phyloP scores from a whole-genome alignment of 192 early-diverging fungal genomes.

The Mortierella hygrophila region DNA sequence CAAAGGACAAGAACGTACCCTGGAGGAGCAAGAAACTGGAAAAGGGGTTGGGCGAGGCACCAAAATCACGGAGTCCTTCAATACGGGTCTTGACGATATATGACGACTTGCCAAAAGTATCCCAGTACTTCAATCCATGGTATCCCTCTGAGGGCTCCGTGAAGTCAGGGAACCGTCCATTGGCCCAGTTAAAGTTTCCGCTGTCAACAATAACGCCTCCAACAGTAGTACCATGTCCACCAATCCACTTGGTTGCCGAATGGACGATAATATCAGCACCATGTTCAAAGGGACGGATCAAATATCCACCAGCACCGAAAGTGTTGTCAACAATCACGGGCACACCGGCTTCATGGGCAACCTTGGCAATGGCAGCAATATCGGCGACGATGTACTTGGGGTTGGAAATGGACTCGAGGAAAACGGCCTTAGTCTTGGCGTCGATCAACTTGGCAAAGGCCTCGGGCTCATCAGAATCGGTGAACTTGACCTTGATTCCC shows the following conservation, averaged over 20 bases:
- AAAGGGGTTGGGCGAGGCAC: conserved; percentile 89
- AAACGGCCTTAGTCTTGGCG: conserved; percentile 92
- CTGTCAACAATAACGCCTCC: conserved; percentile 92
- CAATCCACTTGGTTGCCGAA: conserved; percentile 96
- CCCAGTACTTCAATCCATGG: conserved; percentile 91
- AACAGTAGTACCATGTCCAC: conserved; percentile 92
- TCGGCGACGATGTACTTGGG: conserved; percentile 92
- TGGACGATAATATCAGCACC: conserved; percentile 97
- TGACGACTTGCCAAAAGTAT: conserved; percentile 84
- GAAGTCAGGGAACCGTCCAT: conserved; percentile 89
- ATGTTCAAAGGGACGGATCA: conserved; percentile 88
- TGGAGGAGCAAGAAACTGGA: conserved; percentile 89
- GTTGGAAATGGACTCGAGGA: conserved; percentile 93
- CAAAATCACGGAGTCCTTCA: conserved; percentile 89
- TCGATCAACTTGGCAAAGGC: conserved; percentile 87
- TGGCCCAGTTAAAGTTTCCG: conserved; percentile 92
- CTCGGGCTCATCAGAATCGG: conserved; percentile 76
- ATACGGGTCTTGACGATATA: conserved; percentile 85
- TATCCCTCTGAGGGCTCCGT: conserved; percentile 88
- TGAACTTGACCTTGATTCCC: conserved; percentile 87
- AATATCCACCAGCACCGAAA: conserved; percentile 91
- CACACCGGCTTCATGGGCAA: conserved; percentile 85
- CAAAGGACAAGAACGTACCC: conserved; percentile 49
- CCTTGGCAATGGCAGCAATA: conserved; percentile 83
- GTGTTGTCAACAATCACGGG: conserved; percentile 98